Percentiles rank a stretch among this genome's conserved stretches.
These are phyloP conservation scores for Phytophthora podocarpi DNA, from an alignment of 352 stramenopile species.

Conservation along the genomic window DNA sequence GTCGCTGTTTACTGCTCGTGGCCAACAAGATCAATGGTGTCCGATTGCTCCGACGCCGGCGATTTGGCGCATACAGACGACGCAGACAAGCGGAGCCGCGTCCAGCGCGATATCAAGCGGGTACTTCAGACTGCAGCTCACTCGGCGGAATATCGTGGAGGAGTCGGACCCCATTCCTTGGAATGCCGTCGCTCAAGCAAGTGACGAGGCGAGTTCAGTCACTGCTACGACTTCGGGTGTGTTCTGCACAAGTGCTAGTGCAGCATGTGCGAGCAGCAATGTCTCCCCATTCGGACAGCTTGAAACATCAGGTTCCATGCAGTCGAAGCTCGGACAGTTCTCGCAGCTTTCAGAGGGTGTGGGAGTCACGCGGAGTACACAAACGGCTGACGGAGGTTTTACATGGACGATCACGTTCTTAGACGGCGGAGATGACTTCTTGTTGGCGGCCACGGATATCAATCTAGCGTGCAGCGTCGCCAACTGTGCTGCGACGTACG, in stretches of 20 bases:
- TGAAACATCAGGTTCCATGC: conserved; percentile 66
- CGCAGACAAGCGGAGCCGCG: conserved; percentile 24
- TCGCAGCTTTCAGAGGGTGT: conserved; percentile 58
- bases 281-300: conserved; percentile 40
- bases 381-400: conserved; percentile 57
- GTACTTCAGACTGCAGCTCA: conserved; percentile 66
- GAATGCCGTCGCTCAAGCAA: conserved; percentile 88
- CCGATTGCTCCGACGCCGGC: conserved; percentile 51
- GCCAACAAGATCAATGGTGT: conserved; percentile 72
- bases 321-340: conserved; percentile 73
- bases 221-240: conserved; percentile 44
- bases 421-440: conserved; percentile 84
- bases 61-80: conserved; percentile 62
- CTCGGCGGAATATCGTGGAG: conserved; percentile 44
- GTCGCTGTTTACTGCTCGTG: conserved; percentile 66
- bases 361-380: conserved; percentile 70
- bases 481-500: conserved; percentile 41
- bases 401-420: conserved; percentile 93
- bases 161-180: conserved; percentile 90
- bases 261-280: conserved; percentile 42
- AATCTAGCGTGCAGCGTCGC: conserved; percentile 19
- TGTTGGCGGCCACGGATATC: conserved; percentile 39
- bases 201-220: conserved; percentile 76
- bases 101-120: conserved; percentile 46
- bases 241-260: conserved; percentile 53